Evolutionary conservation across 2,329 filamentous ascomycete species (phyloP).

Genomic region (Neonectria punicea): DNA sequence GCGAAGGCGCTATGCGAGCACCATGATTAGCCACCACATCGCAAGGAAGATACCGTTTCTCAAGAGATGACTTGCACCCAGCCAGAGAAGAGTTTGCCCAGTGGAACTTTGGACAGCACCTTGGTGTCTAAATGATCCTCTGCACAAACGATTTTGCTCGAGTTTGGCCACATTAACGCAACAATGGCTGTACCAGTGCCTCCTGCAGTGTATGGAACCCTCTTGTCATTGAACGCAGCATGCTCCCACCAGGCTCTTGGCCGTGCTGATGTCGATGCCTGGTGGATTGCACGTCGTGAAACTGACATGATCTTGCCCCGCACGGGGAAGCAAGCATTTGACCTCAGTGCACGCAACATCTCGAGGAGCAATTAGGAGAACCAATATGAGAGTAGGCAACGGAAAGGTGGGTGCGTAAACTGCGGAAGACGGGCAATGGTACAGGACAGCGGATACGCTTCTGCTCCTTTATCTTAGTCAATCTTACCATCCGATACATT

Average conservation of each 20-base stretch:
- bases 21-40: not conserved
- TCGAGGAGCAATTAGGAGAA: too few relatives aligned
- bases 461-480: too few relatives aligned
- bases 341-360: too few relatives aligned
- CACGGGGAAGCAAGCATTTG: too few relatives aligned
- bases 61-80: slow-evolving; percentile 11
- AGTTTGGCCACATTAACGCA: slow-evolving; percentile 6
- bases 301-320: too few relatives aligned
- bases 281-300: too few relatives aligned
- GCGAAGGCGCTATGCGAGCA: slow-evolving; percentile 25
- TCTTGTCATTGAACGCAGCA: not conserved
- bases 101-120: slow-evolving; percentile 2
- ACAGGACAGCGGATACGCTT: too few relatives aligned
- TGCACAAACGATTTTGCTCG: slow-evolving; percentile 2
- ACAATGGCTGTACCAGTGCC: not conserved
- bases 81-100: slow-evolving; percentile 17
- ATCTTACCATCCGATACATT: too few relatives aligned
- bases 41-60: not conserved
- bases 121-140: slow-evolving; percentile 9
- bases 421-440: too few relatives aligned
- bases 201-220: not conserved
- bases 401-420: too few relatives aligned
- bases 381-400: too few relatives aligned
- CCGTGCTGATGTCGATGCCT: too few relatives aligned
- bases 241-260: not conserved